phyloP scores from a whole-genome alignment of 495 filamentous ascomycete species.

The Daldinia decipiens region DNA sequence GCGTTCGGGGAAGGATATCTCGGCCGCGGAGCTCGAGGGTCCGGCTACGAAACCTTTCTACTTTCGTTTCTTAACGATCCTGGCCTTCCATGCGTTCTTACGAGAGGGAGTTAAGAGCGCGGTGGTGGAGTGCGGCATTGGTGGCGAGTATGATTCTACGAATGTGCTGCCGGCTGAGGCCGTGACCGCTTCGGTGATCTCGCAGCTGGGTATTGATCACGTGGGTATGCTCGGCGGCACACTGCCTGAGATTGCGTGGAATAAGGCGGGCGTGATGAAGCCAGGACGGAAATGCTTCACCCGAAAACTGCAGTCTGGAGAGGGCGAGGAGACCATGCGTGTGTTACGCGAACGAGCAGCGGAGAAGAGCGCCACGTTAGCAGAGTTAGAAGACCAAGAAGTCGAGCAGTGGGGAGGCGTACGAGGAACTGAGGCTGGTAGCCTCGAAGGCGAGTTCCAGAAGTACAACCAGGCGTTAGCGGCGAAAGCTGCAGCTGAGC shows the following conservation, averaged over 20 bases:
- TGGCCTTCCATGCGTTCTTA: constrained; percentile 59
- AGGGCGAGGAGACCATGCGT: constrained; percentile 46
- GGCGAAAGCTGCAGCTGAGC: constrained; percentile 52
- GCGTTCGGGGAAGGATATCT: neutral
- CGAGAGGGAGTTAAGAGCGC: constrained; percentile 53
- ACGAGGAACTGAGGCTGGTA: constrained; percentile 21
- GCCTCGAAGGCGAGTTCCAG: constrained; percentile 56
- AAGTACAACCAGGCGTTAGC: constrained; percentile 59
- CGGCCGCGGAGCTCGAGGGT: constrained; percentile 37
- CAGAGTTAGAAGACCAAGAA: constrained; percentile 49
- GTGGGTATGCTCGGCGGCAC: constrained; percentile 60
- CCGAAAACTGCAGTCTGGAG: constrained; percentile 32
- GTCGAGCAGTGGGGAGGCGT: constrained; percentile 54
- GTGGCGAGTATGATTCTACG: constrained; percentile 63
- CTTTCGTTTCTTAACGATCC: constrained; percentile 63
- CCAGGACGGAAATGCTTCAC: constrained; percentile 53
- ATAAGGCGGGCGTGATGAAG: constrained; percentile 64
- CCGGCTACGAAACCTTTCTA: constrained; percentile 64
- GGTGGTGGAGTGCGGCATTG: constrained; percentile 62
- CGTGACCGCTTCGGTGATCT: constrained; percentile 54
- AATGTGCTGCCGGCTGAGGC: constrained; percentile 53
- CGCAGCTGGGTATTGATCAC: constrained; percentile 63
- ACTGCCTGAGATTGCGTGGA: constrained; percentile 62
- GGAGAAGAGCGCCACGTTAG: constrained; percentile 51
- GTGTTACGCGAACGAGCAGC: constrained; percentile 52